phyloP scores from a whole-genome alignment of 2,329 filamentous ascomycete species.

The Cucurbitaria berberidis region DNA sequence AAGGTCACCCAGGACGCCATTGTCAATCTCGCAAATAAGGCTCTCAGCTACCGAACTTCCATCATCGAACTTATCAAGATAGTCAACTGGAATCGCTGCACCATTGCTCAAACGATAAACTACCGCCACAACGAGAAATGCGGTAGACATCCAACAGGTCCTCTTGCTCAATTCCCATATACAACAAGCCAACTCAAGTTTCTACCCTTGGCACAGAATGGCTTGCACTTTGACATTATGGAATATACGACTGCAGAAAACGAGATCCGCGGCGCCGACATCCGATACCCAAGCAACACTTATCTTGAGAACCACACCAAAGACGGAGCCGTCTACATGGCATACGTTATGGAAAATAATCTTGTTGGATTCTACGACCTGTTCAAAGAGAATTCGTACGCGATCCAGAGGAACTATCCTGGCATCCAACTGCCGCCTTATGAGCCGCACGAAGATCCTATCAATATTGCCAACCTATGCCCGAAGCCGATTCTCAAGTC shows the following conservation, averaged over 20 bases:
- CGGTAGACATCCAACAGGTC: background rate
- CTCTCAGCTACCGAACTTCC: background rate
- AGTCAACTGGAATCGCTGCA: background rate
- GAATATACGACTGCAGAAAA: background rate
- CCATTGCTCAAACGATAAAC: background rate
- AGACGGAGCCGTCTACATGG: background rate
- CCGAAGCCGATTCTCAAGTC: background rate
- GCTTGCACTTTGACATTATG: background rate
- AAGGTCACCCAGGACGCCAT: background rate
- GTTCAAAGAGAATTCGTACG: background rate
- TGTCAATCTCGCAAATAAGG: background rate
- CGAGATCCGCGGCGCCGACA: background rate
- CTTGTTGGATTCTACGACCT: background rate
- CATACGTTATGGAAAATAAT: background rate
- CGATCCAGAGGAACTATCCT: background rate
- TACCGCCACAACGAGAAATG: conserved; percentile 1
- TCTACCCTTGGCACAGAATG: background rate
- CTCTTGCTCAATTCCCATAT: background rate
- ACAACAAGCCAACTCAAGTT: background rate
- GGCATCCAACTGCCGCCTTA: background rate
- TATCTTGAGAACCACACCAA: background rate
- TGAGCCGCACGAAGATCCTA: background rate
- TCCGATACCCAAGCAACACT: background rate
- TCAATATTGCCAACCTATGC: background rate
- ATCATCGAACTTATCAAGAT: background rate